Base-by-base conservation (phyloP, 2,329 filamentous ascomycete genomes). In the Pyrenochaeta sp. region DNA sequence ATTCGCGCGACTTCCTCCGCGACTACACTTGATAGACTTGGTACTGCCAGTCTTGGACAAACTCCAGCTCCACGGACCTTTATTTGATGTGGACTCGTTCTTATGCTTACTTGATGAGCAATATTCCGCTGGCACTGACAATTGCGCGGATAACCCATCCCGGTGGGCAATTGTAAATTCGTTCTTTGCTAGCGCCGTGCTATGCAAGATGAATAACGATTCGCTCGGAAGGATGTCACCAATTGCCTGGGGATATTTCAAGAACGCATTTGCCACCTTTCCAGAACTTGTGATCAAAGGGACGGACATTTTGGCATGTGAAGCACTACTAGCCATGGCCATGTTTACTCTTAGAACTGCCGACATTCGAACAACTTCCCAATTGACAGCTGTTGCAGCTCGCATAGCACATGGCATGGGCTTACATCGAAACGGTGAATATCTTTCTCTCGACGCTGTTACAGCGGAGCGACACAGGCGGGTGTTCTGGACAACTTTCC, bases 191-290 rank as follows among this genome's bases (percentile, higher is more conserved):
- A 22, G 15, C 32, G 13, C 46, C 13, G 5, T 37, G 34, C 46
- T 44, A 9, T 30, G 44, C 39, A 55, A 37, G 46, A 32, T 37
- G 13, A 24, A 32, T 12, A 12, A 45, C 15, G 46, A 37, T 10
- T 32, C 45, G 10, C n/a, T 50, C 36, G 25, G 13, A 22, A 36
- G n/a, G 19, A 10, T 55, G 30, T 50, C 52, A 2, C 19, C 46
- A n/a, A 39, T 36, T 4, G 46, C 39, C 3, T 55, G 52, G 52
- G 32, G 34, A 4, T 55, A 34, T 19, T 55, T 55, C 46, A 50
- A 55, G 24, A 55, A 55, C 25, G 52, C 52, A 1, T 55, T 55
- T 39, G 36, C 52, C 7, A 45, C 49, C 25, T 55, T 42, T 32
- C 8, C 52, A 28, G 52, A 55, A 12, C 45, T 55, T n/a, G 19